Base-by-base conservation (phyloP, 1,284 basidiomycete genomes). In the Polyporus tsugae region DNA sequence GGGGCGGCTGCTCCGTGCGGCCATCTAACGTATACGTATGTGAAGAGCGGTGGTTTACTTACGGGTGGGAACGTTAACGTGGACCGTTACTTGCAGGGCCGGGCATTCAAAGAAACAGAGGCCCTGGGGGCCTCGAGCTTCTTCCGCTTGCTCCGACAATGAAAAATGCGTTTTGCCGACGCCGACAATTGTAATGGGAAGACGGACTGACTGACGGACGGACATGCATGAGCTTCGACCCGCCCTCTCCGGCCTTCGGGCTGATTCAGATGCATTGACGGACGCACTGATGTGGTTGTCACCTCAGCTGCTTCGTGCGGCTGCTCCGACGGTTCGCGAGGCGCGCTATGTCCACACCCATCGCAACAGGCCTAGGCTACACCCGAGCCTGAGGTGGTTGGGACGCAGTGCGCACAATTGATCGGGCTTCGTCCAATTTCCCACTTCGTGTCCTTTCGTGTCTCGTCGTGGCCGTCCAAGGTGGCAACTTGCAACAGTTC, bases 61-160 rank as follows among this genome's bases (percentile, higher is more conserved):
- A 58, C 17, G 55, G 55, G 35, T 55, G 52, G 52, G 52, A 55
- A 55, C 17, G 4, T 25, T 10, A 11, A 11, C 22, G 19, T 4
- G 6, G 29, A 19, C 52, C 15, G 29, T 55, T 29, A 38, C 44
- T 15, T 15, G 44, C 19, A 58, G 15, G 33, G 53, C 35, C 17
- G 33, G 55, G 17, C 33, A 35, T 38, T 19, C 29, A 53, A 33
- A 29, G 49, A 4, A 35, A 35, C n/a, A 15, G 13, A 35, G 53
- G 22, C 35, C 35, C 17, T n/a, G 35, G 35, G 44, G 44, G 55
- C 55, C 55, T 58, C 55, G 55, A 58, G 38, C 55, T 58, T 58
- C 35, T 58, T 38, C 55, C 55, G 55, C 33, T 38, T 22, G 19
- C n/a, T 58, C 55, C 55, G 55, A 58, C 55, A 22, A n/a, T 58